Base-by-base conservation (phyloP, 192 early-diverging fungal species). In the Chytriomyces sp. region DNA sequence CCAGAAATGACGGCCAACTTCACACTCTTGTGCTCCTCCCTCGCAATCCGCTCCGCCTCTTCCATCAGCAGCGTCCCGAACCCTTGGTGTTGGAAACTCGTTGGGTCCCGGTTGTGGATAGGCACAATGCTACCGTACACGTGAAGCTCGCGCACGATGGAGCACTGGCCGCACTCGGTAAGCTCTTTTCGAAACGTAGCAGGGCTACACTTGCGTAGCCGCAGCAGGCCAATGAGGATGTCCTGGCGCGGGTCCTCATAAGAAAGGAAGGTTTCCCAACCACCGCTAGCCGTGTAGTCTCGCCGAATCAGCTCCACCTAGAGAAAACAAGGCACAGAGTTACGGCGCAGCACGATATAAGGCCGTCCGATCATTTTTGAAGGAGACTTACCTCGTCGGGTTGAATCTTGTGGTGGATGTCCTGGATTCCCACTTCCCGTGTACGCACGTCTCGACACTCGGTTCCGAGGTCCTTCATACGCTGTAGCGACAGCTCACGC, bases 51-150 rank as follows among this genome's bases (percentile, higher is more conserved):
- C 84, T 98, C 98, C 0, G 98, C 98, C 80, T 99, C 98, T 70
- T 99, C 98, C 98, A 99, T 99, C 61, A 99, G 75, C 79, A 99
- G 77, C 2, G 96, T 97, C 37, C 98, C 98, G 75, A 95, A 99
- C 0, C 98, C 98, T 80, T 86, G 98, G 80, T 99, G 98, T 83
- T 99, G 98, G 87, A 99, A 99, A 81, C 96, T 96, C 5, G 91
- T 96, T 25, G 98, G 98, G 57, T 99, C 95, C 32, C 98, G 86
- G 62, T 88, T 93, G 70, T 98, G 96, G 74, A 99, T 90, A 4
- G 96, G 96, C 32, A 99, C 96, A 1, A 94, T 96, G 26, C 88
- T 92, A 2, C 98, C 98, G 77, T 99, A 99, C 12, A 99, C 98
- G 68, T 99, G 98, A 61, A 99, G 78, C 84, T 99, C 98, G 12